A percentile compares a stretch with the other conserved stretches of the same genome.
These are phyloP conservation scores for Protomyces lactucae-debilis DNA, from an alignment of 1,139 yeast genomes.

Conservation along the genomic window DNA sequence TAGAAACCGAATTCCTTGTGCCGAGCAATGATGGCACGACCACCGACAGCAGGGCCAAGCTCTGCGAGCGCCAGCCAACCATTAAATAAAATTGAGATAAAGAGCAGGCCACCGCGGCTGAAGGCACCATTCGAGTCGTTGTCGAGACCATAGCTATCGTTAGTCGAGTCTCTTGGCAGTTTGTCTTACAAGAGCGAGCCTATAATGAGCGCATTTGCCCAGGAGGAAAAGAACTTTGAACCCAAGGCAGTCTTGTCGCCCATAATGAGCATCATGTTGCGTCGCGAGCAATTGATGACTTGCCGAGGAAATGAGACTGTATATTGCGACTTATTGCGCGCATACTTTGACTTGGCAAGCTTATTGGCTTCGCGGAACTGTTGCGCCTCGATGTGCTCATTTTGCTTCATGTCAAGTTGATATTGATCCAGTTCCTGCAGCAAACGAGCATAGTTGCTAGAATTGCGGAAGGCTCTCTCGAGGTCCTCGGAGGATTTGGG, in stretches of 20 bases:
- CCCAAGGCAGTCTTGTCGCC: conserved; percentile 25
- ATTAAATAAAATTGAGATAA: conserved; percentile 71
- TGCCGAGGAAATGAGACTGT: conserved; percentile 38
- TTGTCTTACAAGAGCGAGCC: conserved; percentile 66
- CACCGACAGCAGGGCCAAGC: conserved; percentile 63
- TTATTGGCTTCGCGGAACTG: conserved; percentile 35
- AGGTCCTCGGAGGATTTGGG: conserved; percentile 68
- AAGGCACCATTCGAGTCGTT: conserved; percentile 53
- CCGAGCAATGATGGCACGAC: conserved; percentile 73
- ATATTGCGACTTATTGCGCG: conserved; percentile 41
- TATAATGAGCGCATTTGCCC: conserved; percentile 45
- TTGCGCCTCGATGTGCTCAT: conserved; percentile 2
- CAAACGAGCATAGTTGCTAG: conserved; percentile 48
- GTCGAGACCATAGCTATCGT: conserved; percentile 49
- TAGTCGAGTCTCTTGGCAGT: conserved; percentile 44
- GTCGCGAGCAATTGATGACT: conserved; percentile 36
- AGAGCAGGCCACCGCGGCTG: conserved; percentile 63
- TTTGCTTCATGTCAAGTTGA: conserved; percentile 28
- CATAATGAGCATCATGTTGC: conserved; percentile 23
- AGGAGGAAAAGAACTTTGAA: conserved; percentile 47
- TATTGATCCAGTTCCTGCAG: conserved; percentile 44
- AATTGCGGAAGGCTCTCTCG: conserved; percentile 57
- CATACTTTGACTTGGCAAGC: conserved; percentile 40
- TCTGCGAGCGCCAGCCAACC: conserved; percentile 75
- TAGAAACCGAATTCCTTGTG: conserved; percentile 71